A percentile compares a stretch with the other conserved stretches of the same genome.
These are phyloP conservation scores for Dendrobium chrysotoxum DNA, from an alignment of 106 monocot species.

Conservation along the genomic window DNA sequence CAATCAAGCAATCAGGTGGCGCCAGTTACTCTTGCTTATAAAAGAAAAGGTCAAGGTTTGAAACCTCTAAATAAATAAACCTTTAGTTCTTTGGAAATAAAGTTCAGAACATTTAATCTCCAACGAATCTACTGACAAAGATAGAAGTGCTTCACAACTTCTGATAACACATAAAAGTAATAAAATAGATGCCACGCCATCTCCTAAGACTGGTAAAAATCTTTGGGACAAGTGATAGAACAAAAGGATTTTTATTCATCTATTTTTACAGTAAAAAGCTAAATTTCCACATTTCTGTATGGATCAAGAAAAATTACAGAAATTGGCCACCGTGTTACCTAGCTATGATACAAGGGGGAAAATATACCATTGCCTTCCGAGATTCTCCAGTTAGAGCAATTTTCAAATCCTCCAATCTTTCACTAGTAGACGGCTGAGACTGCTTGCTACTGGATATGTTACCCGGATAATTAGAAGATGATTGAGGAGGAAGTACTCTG, in stretches of 20 bases:
- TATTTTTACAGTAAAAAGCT: background rate
- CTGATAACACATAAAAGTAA: background rate
- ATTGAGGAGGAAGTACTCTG: slow-evolving; percentile 63
- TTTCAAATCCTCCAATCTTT: slow-evolving; percentile 53
- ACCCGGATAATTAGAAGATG: slow-evolving; percentile 29
- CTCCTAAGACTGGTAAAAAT: background rate
- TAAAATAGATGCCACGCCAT: background rate
- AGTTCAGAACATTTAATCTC: background rate
- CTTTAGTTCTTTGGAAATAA: background rate
- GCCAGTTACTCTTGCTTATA: background rate
- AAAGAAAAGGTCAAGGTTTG: background rate
- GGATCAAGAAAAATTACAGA: background rate
- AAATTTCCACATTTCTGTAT: background rate
- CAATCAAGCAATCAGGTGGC: background rate
- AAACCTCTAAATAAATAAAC: background rate
- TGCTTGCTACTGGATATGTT: slow-evolving; percentile 6
- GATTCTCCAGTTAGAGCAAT: slow-evolving; percentile 54
- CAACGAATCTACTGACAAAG: background rate
- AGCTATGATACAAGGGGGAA: background rate
- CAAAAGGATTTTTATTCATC: background rate
- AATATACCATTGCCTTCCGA: slow-evolving; percentile 29
- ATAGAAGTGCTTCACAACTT: background rate
- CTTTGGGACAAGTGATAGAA: background rate
- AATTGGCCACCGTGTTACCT: background rate
- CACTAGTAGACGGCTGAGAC: slow-evolving; percentile 30